phyloP scores from a whole-genome alignment of 2,329 filamentous ascomycete species.

The Aureobasidium sp. region DNA sequence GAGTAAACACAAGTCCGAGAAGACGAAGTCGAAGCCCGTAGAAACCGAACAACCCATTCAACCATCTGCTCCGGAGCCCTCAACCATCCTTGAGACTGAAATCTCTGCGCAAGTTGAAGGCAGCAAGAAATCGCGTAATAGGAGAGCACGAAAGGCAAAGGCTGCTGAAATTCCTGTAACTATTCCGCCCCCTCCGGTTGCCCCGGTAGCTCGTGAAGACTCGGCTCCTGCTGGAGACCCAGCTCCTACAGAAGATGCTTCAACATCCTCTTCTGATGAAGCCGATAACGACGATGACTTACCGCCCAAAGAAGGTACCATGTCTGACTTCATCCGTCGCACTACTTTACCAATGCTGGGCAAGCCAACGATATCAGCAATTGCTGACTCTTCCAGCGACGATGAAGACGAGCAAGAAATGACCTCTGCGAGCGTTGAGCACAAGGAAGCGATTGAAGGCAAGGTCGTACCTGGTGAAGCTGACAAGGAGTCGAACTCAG shows the following conservation, averaged over 20 bases:
- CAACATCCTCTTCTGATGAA: background rate
- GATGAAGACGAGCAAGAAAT: background rate
- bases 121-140: background rate
- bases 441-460: background rate
- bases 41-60: background rate
- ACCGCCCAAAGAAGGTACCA: background rate
- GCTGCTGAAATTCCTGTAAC: background rate
- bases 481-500: background rate
- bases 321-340: background rate
- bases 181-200: background rate
- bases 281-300: background rate
- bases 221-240: background rate
- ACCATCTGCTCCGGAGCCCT: background rate
- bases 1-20: background rate
- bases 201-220: background rate
- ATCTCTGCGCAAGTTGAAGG: background rate
- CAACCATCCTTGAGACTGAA: background rate
- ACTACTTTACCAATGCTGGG: background rate
- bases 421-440: background rate
- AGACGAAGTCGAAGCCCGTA: background rate
- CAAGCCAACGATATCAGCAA: slow-evolving; percentile 4
- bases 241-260: background rate
- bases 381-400: background rate
- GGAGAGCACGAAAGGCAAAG: background rate
- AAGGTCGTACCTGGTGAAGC: background rate